Evolutionary conservation across 768 basidiomycete species (phyloP), one percentile per base, ranked within the genome.

Genomic region (Leccinum barrowsii): DNA sequence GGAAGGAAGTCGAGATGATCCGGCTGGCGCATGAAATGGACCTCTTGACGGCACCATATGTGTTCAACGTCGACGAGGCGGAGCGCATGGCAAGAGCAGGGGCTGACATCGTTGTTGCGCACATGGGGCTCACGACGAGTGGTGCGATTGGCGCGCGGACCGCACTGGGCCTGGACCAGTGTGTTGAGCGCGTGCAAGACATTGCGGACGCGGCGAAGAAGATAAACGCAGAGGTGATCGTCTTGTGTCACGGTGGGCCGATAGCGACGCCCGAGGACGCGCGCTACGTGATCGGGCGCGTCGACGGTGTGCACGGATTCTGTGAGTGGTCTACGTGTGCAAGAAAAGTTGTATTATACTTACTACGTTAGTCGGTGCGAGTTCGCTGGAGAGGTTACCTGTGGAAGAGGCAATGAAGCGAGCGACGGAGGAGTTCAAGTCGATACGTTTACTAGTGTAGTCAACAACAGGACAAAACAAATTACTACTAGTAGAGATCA

Each of bases 391-490:
- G 52, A 60, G 67, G 32, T 35, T 69, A 17, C 68, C 62, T 15
- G 70, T 71, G 28, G 68, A 69, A 55, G 47, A n/a, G 0, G 68
- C 62, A 48, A 60, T 69, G 59, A 66, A 61, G 54, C 52, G 51
- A 8, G 58, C 34, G 37, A 54, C 67, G 37, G 56, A 60, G 7
- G 57, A 57, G 28, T 69, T 71, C 55, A 71, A 71, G 55, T 58
- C 61, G 22, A 69, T 69, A 51, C 57, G 57, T 24, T 74, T 73
- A 48, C 24, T 34, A 54, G 13, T 37, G 26, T 30, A 52, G 32
- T 34, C 12, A 50, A 69, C 65, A 73, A 73, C 69, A 71, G 65
- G 19, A 5, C 73, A 74, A 65, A 74, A 73, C 70, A 74, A 74
- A 24, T n/a, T 21, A 15, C 35, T 37, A 37, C 1, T 37, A 37